phyloP scores from a whole-genome alignment of 202 grass and related monocot species.

The Hordeum pubiflorum region DNA sequence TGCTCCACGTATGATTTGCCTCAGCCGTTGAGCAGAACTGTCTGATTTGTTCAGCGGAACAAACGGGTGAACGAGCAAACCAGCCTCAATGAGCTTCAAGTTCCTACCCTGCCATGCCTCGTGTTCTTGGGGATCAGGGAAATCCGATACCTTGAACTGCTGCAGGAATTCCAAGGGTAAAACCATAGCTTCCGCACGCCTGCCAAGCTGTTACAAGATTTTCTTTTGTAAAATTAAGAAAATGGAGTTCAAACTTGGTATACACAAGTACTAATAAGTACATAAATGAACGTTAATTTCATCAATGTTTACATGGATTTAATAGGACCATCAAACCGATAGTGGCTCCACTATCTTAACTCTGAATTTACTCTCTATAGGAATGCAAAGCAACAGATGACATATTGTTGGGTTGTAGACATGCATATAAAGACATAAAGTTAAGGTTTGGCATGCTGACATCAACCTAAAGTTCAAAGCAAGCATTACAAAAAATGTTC shows the following conservation, averaged over 20 bases:
- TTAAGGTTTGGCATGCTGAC: background rate
- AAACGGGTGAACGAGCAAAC: slow-evolving; percentile 66
- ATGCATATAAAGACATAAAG: background rate
- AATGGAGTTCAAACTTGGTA: background rate
- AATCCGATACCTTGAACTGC: slow-evolving; percentile 85
- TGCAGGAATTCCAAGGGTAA: slow-evolving; percentile 92
- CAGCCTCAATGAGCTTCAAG: slow-evolving; percentile 84
- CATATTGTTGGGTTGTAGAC: background rate
- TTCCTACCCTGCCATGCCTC: slow-evolving; percentile 72
- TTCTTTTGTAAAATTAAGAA: slow-evolving; percentile 10
- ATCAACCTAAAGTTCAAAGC: background rate
- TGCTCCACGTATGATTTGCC: slow-evolving; percentile 63
- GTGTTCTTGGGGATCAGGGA: slow-evolving; percentile 71
- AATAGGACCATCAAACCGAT: background rate
- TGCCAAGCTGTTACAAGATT: slow-evolving; percentile 61
- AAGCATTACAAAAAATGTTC: background rate
- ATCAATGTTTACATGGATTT: background rate
- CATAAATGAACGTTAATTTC: background rate
- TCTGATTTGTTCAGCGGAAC: slow-evolving; percentile 71
- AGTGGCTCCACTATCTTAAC: background rate
- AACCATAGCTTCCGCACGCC: slow-evolving; percentile 74
- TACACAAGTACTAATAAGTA: background rate
- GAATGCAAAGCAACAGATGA: background rate
- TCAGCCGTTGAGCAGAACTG: slow-evolving; percentile 57
- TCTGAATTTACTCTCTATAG: background rate